phyloP scores from a whole-genome alignment of 495 filamentous ascomycete genomes.

The Aspergillus sclerotiicarbonarius region DNA sequence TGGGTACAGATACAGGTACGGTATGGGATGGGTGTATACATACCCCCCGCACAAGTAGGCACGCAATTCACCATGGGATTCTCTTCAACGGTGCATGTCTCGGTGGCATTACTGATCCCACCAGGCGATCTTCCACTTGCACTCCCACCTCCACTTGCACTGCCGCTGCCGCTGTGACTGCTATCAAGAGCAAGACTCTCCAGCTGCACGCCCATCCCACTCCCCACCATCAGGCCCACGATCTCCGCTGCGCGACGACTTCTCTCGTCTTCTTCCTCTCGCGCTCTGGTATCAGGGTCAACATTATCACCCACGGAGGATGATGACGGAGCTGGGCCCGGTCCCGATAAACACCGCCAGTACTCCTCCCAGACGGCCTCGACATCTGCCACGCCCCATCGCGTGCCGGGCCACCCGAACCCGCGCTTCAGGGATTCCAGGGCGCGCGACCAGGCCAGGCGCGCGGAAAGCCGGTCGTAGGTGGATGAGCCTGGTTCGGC shows the following conservation, averaged over 20 bases:
- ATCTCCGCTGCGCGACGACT: background rate
- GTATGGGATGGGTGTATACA: too few relatives aligned
- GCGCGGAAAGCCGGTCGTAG: conserved; percentile 43
- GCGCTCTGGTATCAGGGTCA: background rate
- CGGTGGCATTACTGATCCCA: background rate
- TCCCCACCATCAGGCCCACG: conserved; percentile 5
- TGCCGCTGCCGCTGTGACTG: background rate
- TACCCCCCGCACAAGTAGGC: conserved; percentile 45
- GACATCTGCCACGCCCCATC: conserved; percentile 51
- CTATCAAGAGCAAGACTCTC: background rate
- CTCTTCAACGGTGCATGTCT: conserved; percentile 4
- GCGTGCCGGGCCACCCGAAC: conserved; percentile 43
- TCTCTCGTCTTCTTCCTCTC: background rate
- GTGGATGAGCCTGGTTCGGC: conserved; percentile 8
- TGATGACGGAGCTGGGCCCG: background rate
- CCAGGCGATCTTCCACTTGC: background rate
- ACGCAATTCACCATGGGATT: conserved; percentile 25
- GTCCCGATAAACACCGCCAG: conserved; percentile 21
- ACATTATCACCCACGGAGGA: too few relatives aligned
- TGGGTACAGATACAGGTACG: too few relatives aligned
- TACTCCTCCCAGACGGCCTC: conserved; percentile 62
- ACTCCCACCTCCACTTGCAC: background rate
- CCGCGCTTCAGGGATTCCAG: conserved; percentile 50
- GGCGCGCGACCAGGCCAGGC: conserved; percentile 54
- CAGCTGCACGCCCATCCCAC: conserved; percentile 2